Conservation (phyloP, 1,284 basidiomycete species). For the Rhodotorula sp. region DNA sequence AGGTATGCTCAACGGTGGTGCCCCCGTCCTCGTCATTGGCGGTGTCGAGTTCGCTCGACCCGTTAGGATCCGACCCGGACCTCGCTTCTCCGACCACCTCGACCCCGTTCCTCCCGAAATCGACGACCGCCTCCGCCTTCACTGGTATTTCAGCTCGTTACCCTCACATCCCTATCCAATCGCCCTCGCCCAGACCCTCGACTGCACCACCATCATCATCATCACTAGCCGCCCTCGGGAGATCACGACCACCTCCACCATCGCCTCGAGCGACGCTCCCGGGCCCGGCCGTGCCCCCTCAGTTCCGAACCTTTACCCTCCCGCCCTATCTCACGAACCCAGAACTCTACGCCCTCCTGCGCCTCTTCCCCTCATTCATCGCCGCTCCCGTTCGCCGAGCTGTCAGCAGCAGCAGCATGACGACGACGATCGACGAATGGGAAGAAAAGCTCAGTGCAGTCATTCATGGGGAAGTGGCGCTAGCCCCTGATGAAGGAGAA, state of each 20-base stretch:
- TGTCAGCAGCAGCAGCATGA: not conserved
- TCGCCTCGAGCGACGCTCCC: not conserved
- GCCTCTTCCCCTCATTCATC: conserved; percentile 40
- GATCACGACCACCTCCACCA: not conserved
- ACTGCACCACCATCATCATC: not conserved
- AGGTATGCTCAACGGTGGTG: no score
- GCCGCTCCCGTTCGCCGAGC: not conserved
- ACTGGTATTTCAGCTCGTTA: no score
- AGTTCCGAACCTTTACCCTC: conserved; percentile 36
- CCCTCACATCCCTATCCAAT: no score
- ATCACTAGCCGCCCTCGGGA: not conserved
- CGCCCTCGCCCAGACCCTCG: not conserved
- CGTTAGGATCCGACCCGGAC: not conserved
- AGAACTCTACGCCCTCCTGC: conserved; percentile 28
- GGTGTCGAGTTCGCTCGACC: not conserved
- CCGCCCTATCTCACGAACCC: conserved; percentile 40
- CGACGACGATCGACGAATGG: not conserved
- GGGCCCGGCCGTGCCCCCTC: not conserved
- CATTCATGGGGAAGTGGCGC: not conserved
- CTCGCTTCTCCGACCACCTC: not conserved
- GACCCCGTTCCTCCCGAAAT: not conserved
- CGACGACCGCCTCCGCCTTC: no score
- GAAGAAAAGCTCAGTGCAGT: not conserved
- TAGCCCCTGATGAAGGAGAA: conserved; percentile 12
- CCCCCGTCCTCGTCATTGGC: not conserved